Conservation (phyloP, 2,329 filamentous ascomycete species). For the Exserohilum rostratum region DNA sequence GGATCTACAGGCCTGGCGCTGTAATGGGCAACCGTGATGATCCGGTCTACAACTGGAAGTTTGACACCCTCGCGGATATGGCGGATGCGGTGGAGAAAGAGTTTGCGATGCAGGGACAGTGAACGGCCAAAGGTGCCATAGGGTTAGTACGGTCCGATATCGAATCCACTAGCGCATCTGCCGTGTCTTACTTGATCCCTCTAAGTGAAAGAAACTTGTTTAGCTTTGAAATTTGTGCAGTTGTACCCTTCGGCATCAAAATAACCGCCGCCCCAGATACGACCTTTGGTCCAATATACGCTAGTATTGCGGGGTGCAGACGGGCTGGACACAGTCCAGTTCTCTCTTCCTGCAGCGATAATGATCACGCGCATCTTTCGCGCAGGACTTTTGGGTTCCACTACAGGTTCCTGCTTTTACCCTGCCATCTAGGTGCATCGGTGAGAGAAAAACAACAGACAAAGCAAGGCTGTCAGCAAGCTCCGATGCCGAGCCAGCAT, state of each 20-base stretch:
- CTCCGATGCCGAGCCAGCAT: not conserved
- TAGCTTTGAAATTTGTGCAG: not conserved
- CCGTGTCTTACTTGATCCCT: not conserved
- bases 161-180: not conserved
- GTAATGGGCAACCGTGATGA: conserved; percentile 55
- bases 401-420: not conserved
- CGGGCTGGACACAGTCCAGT: not conserved
- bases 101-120: conserved; percentile 17
- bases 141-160: not conserved
- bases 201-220: not conserved
- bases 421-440: not conserved
- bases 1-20: conserved; percentile 65
- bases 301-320: conserved; percentile 2
- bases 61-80: conserved; percentile 65
- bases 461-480: not conserved
- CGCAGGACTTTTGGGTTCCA: not conserved
- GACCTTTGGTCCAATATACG: not conserved
- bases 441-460: not conserved
- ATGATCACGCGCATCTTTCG: not conserved
- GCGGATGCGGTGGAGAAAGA: conserved; percentile 60
- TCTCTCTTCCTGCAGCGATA: not conserved
- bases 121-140: not conserved
- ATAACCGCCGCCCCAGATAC: not conserved
- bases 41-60: conserved; percentile 58
- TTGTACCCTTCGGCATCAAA: not conserved